phyloP scores from a whole-genome alignment of 1,284 basidiomycete species.

The Lentinus polychrous region DNA sequence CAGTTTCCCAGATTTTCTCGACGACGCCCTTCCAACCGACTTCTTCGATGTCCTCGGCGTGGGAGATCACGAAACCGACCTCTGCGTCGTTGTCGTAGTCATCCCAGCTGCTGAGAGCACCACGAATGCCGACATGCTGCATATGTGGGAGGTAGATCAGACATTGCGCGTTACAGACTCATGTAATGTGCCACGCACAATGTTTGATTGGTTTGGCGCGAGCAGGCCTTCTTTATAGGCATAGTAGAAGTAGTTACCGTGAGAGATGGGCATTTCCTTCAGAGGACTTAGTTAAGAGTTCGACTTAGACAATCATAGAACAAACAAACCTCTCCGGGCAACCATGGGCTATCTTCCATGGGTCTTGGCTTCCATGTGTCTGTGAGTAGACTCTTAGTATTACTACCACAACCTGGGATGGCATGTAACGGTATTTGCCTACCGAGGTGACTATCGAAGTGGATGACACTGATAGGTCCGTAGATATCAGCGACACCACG shows the following conservation, averaged over 20 bases:
- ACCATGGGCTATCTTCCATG: slow-evolving; percentile 23
- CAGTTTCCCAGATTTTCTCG: slow-evolving; percentile 25
- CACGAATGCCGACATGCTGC: slow-evolving; percentile 29
- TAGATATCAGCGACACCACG: slow-evolving; percentile 30
- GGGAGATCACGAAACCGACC: slow-evolving; percentile 28
- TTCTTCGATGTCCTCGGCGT: slow-evolving; percentile 29
- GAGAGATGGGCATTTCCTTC: slow-evolving; percentile 27
- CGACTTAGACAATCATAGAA: background rate
- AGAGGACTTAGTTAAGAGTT: background rate
- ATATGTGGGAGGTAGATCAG: background rate
- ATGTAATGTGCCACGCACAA: slow-evolving; percentile 23
- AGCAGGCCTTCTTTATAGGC: slow-evolving; percentile 32
- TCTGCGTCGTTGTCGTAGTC: slow-evolving; percentile 28
- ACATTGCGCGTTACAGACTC: background rate
- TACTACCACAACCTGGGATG: background rate
- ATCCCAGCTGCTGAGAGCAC: slow-evolving; percentile 24
- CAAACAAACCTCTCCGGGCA: slow-evolving; percentile 23
- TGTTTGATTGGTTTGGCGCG: slow-evolving; percentile 30
- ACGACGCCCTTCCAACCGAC: slow-evolving; percentile 28
- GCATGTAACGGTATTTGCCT: slow-evolving; percentile 1
- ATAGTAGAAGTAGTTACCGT: slow-evolving; percentile 36
- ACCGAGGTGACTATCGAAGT: slow-evolving; percentile 35
- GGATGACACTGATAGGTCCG: slow-evolving; percentile 33
- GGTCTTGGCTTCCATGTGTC: slow-evolving; percentile 27
- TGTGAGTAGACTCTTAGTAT: slow-evolving; percentile 5